Conservation (phyloP, 2,329 filamentous ascomycete species). For the Phyllosticta paracitricarpa region DNA sequence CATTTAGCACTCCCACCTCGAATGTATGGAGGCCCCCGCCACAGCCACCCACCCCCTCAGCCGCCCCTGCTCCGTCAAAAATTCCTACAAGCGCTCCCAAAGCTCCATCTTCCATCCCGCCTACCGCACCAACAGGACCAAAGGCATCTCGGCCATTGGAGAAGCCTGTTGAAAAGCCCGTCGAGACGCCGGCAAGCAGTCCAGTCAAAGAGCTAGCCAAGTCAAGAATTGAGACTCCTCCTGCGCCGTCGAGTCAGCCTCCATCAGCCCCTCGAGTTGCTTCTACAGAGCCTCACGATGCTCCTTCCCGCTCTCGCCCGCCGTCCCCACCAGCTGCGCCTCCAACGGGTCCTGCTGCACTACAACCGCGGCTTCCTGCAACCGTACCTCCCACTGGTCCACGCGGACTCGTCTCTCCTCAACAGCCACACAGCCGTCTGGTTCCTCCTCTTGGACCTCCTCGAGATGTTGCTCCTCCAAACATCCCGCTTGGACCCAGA, state of each 20-base stretch:
- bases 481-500: constrained; percentile 21
- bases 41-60: constrained; percentile 23
- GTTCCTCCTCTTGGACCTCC: constrained; percentile 14
- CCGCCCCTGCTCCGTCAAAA: constrained; percentile 21
- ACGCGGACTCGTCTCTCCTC: constrained; percentile 7
- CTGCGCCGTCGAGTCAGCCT: not conserved
- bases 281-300: constrained; percentile 10
- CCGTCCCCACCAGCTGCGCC: constrained; percentile 8
- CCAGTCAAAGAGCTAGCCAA: constrained; percentile 13
- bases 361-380: constrained; percentile 3
- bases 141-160: constrained; percentile 28
- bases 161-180: constrained; percentile 17
- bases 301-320: constrained; percentile 1
- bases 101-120: constrained; percentile 16
- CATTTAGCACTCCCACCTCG: constrained; percentile 14
- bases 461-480: constrained; percentile 21
- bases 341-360: constrained; percentile 6
- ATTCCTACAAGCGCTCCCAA: constrained; percentile 26
- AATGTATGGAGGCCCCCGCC: constrained; percentile 34
- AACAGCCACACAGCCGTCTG: constrained; percentile 7
- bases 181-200: constrained; percentile 13
- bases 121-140: constrained; percentile 8
- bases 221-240: not conserved
- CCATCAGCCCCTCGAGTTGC: constrained; percentile 7
- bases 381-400: constrained; percentile 7